Evolutionary conservation across 192 early-diverging fungal genomes (phyloP).

Genomic region (Linnemannia exigua): DNA sequence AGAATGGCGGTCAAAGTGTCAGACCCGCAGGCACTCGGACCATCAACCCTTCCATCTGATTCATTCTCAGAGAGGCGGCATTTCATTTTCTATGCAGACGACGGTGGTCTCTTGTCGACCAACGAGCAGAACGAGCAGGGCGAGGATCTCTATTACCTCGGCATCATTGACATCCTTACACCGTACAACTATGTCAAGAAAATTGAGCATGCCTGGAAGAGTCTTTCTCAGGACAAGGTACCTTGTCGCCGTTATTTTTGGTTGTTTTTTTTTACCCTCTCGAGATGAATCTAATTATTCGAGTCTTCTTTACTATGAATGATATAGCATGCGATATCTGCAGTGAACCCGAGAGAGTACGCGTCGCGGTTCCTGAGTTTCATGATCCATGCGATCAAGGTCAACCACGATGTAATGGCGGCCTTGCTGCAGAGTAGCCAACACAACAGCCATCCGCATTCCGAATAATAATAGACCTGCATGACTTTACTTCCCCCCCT

Average conservation of each 20-base stretch:
- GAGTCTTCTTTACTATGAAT: background rate
- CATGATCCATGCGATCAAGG: conserved; percentile 63
- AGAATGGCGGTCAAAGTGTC: conserved; percentile 64
- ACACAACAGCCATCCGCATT: conserved; percentile 18
- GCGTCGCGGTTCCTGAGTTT: conserved; percentile 91
- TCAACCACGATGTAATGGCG: conserved; percentile 25
- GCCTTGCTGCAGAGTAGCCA: background rate
- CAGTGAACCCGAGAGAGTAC: conserved; percentile 88
- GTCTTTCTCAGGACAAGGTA: conserved; percentile 80
- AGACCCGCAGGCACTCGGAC: conserved; percentile 69
- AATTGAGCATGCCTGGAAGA: conserved; percentile 90
- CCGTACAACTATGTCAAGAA: conserved; percentile 90
- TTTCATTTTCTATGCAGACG: conserved; percentile 90
- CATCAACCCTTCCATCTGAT: conserved; percentile 65
- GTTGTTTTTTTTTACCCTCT: background rate
- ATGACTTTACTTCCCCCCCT: background rate
- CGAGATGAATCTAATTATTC: background rate
- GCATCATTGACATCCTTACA: conserved; percentile 98
- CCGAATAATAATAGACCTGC: conserved; percentile 10
- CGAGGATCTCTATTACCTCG: conserved; percentile 90
- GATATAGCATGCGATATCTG: conserved; percentile 75
- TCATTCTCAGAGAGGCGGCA: conserved; percentile 70
- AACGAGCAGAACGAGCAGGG: conserved; percentile 75
- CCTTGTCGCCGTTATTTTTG: background rate
- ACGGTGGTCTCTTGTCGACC: conserved; percentile 88